Percentiles rank a stretch among this genome's conserved stretches.
phyloP scores from a whole-genome alignment of 805 yeast species.

The Ogataea angusta region DNA sequence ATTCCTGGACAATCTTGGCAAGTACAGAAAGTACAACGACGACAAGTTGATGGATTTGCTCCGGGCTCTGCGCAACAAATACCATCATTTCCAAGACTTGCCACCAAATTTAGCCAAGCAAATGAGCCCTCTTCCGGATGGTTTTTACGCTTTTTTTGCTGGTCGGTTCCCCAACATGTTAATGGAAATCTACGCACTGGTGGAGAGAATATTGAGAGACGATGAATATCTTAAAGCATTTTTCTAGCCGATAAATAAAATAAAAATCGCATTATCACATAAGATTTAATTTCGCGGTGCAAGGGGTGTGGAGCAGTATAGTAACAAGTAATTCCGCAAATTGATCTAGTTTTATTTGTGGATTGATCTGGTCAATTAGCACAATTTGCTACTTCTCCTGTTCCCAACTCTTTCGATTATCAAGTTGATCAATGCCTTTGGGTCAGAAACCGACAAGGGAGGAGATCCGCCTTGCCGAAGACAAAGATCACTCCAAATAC shows the following conservation, averaged over 20 bases:
- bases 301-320: slow-evolving; percentile 5
- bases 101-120: slow-evolving; percentile 60
- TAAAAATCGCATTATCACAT: slow-evolving; percentile 4
- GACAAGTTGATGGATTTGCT: slow-evolving; percentile 78
- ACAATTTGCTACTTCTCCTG: neutral
- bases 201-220: slow-evolving; percentile 51
- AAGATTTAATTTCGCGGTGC: too few species aligned
- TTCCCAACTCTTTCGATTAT: neutral
- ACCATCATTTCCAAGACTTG: slow-evolving; percentile 90
- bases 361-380: neutral
- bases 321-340: neutral
- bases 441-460: slow-evolving; percentile 26
- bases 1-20: slow-evolving; percentile 81
- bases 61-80: slow-evolving; percentile 87
- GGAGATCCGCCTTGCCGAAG: slow-evolving; percentile 42
- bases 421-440: slow-evolving; percentile 18
- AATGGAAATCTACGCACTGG: slow-evolving; percentile 68
- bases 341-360: slow-evolving; percentile 1
- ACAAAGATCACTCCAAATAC: slow-evolving; percentile 43
- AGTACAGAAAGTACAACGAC: slow-evolving; percentile 83
- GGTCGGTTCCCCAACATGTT: slow-evolving; percentile 72
- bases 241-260: slow-evolving; percentile 25
- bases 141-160: slow-evolving; percentile 76
- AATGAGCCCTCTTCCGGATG: slow-evolving; percentile 81
- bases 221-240: slow-evolving; percentile 58